phyloP scores from a whole-genome alignment of 768 basidiomycete species.

The Clitopilus passeckerianus region DNA sequence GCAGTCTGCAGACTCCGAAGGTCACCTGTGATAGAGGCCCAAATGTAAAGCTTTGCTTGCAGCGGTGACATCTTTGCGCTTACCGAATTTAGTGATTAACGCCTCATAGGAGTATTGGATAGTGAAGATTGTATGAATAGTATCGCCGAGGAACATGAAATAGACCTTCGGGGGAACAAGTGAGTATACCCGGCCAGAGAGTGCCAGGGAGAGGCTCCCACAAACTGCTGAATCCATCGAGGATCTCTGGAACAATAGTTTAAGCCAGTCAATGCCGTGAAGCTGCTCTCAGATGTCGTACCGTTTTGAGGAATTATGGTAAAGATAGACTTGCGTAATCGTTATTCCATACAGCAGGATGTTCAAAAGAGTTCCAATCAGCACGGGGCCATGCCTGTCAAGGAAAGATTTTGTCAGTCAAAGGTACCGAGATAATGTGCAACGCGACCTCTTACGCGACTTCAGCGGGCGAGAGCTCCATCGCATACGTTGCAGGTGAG shows the following conservation, averaged over 20 bases:
- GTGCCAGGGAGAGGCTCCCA: constrained; percentile 16
- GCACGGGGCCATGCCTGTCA: constrained; percentile 42
- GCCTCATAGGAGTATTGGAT: constrained; percentile 41
- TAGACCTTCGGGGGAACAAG: constrained; percentile 26
- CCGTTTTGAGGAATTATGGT: constrained; percentile 31
- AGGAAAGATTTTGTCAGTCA: constrained; percentile 1
- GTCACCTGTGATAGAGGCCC: neutral
- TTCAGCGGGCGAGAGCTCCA: constrained; percentile 20
- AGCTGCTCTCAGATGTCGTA: constrained; percentile 5
- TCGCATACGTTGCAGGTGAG: constrained; percentile 1
- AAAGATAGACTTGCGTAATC: constrained; percentile 42
- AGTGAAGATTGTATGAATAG: constrained; percentile 40
- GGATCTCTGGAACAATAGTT: constrained; percentile 28
- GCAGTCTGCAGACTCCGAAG: constrained; percentile 3
- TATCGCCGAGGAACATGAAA: constrained; percentile 42
- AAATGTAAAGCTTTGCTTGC: no score
- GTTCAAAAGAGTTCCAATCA: constrained; percentile 43
- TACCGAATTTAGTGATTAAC: constrained; percentile 42
- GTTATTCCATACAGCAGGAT: constrained; percentile 44
- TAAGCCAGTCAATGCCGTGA: neutral
- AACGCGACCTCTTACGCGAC: constrained; percentile 23
- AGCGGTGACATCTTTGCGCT: neutral
- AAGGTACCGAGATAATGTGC: neutral
- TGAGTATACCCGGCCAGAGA: neutral
- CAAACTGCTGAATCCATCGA: constrained; percentile 40